These are phyloP conservation scores for Lasiodiplodia sp. DNA, from an alignment of 2,329 filamentous ascomycete species.

Conservation along the genomic window DNA sequence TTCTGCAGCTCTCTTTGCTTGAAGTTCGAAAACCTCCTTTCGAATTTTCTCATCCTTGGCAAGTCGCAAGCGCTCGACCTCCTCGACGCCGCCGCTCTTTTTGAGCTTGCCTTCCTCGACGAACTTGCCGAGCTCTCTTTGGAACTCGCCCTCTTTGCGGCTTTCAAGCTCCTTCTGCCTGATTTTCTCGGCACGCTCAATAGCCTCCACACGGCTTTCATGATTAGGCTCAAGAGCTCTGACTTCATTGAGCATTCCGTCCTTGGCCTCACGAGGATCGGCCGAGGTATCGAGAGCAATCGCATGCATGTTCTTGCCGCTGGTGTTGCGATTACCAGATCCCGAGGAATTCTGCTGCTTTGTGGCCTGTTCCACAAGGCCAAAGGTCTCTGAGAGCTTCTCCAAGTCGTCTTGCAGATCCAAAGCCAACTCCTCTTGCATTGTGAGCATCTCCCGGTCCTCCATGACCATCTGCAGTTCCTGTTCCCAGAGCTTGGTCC, in stretches of 20 bases:
- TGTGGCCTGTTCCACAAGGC: constrained; percentile 95
- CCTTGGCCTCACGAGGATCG: constrained; percentile 84
- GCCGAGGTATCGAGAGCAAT: constrained; percentile 55
- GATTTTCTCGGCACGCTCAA: constrained; percentile 93
- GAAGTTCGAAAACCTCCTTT: constrained; percentile 71
- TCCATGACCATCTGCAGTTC: constrained; percentile 95
- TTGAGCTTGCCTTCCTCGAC: constrained; percentile 91
- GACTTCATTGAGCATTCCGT: constrained; percentile 90
- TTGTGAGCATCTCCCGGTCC: constrained; percentile 90
- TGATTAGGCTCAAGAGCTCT: constrained; percentile 94
- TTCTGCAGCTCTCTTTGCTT: constrained; percentile 55
- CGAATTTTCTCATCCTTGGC: constrained; percentile 87
- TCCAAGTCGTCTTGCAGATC: constrained; percentile 95
- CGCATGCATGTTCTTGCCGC: constrained; percentile 47
- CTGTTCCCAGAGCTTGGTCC: constrained; percentile 99
- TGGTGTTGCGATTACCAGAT: constrained; percentile 58
- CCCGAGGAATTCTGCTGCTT: constrained; percentile 91
- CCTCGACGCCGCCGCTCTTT: constrained; percentile 94
- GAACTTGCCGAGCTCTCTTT: constrained; percentile 83
- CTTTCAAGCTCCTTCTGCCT: constrained; percentile 86
- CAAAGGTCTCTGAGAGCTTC: constrained; percentile 92
- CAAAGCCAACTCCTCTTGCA: constrained; percentile 93
- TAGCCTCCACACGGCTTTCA: constrained; percentile 89
- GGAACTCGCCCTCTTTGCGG: constrained; percentile 77
- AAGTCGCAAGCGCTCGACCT: constrained; percentile 84